Conservation (phyloP, 768 basidiomycete species). For the Pisolithus tinctorius region DNA sequence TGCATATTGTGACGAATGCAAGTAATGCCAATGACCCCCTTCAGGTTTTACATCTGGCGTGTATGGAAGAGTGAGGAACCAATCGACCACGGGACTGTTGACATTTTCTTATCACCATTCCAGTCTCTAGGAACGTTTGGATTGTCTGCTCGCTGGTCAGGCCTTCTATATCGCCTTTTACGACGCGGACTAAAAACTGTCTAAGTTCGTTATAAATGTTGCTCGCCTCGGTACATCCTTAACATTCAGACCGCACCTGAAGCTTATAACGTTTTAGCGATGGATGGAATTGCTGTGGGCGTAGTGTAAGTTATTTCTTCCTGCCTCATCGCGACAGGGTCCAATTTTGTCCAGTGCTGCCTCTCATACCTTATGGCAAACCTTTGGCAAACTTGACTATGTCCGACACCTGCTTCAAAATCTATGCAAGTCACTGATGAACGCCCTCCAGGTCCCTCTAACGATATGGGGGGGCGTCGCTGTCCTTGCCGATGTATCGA, state of each 20-base stretch:
- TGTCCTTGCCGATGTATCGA: neutral
- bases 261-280: neutral
- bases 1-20: neutral
- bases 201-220: neutral
- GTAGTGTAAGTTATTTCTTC: neutral
- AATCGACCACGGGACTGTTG: neutral
- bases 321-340: neutral
- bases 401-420: neutral
- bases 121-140: neutral
- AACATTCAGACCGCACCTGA: neutral
- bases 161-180: neutral
- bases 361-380: neutral
- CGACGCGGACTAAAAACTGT: neutral
- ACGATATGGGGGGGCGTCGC: neutral
- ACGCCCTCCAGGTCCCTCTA: neutral
- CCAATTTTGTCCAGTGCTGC: neutral
- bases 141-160: neutral
- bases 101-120: neutral
- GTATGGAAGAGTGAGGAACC: neutral
- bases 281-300: neutral
- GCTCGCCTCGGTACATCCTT: neutral
- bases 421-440: neutral
- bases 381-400: neutral
- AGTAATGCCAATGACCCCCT: neutral
- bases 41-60: neutral